phyloP scores from a whole-genome alignment of 495 filamentous ascomycete genomes.

The Bacidia rubella region DNA sequence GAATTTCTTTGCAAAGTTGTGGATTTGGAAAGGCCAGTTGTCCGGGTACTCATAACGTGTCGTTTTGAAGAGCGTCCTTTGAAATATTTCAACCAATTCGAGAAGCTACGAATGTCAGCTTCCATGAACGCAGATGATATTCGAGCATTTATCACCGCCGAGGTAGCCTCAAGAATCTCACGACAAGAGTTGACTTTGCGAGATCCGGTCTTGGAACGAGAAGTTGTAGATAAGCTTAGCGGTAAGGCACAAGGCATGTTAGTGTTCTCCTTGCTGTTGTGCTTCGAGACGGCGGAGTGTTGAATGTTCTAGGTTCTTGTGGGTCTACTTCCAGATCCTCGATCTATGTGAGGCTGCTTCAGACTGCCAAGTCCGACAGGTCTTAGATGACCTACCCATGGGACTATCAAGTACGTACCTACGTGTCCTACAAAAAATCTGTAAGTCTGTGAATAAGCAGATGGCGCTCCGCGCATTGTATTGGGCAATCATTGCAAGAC shows the following conservation, averaged over 20 bases:
- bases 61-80: constrained; percentile 9
- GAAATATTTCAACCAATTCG: not conserved
- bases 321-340: constrained; percentile 20
- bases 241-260: constrained; percentile 17
- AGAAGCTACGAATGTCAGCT: constrained; percentile 5
- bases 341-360: constrained; percentile 21
- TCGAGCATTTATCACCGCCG: constrained; percentile 9
- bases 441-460: not conserved
- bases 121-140: constrained; percentile 10
- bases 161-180: constrained; percentile 10
- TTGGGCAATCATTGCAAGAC: constrained; percentile 23
- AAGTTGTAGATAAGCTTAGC: constrained; percentile 13
- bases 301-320: constrained; percentile 12
- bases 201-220: constrained; percentile 3
- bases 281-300: not conserved
- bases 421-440: constrained; percentile 16
- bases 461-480: not conserved
- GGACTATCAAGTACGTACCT: constrained; percentile 17
- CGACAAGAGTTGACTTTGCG: constrained; percentile 10
- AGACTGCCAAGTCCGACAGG: constrained; percentile 11
- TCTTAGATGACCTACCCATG: constrained; percentile 15
- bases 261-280: not conserved
- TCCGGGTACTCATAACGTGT: constrained; percentile 15
- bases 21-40: not conserved
- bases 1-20: not conserved